A percentile compares a stretch with the other conserved stretches of the same genome.
Evolutionary conservation across 345 rosid species (phyloP).

Genomic region (Reutealis trisperma): DNA sequence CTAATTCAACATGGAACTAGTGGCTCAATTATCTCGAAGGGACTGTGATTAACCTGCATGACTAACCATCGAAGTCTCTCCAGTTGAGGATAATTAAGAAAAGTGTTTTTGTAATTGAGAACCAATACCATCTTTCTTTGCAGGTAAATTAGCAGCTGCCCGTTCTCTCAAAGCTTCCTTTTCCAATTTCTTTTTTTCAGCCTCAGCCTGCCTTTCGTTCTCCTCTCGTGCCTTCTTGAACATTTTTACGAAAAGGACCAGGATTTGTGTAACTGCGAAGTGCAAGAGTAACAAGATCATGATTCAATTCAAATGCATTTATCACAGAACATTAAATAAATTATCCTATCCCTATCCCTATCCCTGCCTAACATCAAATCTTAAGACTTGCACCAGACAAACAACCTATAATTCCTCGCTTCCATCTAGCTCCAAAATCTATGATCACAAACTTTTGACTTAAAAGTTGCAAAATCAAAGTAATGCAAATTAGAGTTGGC

Average conservation of each 20-base stretch:
- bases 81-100: neutral
- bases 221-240: constrained; percentile 84
- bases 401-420: neutral
- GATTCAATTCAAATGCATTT: neutral
- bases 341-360: neutral
- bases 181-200: constrained; percentile 87
- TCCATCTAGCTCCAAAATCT: neutral
- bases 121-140: constrained; percentile 52
- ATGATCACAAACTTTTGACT: neutral
- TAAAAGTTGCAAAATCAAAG: neutral
- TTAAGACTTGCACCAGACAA: neutral
- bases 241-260: constrained; percentile 75
- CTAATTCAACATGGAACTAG: neutral
- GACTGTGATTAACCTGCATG: neutral
- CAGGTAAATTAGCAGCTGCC: constrained; percentile 39
- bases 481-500: neutral
- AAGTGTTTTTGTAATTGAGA: constrained; percentile 40
- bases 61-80: neutral
- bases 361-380: neutral
- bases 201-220: constrained; percentile 79
- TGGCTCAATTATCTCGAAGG: neutral
- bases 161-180: constrained; percentile 82
- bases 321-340: constrained; percentile 1
- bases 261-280: constrained; percentile 81
- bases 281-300: constrained; percentile 12